Conservation (phyloP, 2,329 filamentous ascomycete species). For the Hirsutella rhossiliensis region DNA sequence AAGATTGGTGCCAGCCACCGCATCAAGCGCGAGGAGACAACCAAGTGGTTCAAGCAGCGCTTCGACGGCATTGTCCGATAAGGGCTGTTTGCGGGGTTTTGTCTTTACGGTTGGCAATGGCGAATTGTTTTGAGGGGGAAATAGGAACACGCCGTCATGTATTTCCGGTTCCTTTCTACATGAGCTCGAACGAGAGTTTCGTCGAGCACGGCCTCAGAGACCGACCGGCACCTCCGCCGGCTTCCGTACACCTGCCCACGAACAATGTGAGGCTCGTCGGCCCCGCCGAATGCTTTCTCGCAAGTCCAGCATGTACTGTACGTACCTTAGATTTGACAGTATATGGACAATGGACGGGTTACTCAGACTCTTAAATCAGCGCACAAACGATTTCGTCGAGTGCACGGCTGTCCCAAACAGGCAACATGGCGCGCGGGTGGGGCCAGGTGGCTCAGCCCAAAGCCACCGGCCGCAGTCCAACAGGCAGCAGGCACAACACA, state of each 20-base stretch:
- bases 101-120: slow-evolving; percentile 27
- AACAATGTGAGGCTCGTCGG: slow-evolving; percentile 19
- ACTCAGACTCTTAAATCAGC: too few species aligned
- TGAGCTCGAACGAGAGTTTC: slow-evolving; percentile 41
- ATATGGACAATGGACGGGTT: neutral
- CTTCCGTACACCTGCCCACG: slow-evolving; percentile 32
- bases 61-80: slow-evolving; percentile 99
- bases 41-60: slow-evolving; percentile 88
- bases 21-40: slow-evolving; percentile 88
- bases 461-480: too few species aligned
- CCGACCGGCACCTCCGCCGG: slow-evolving; percentile 58
- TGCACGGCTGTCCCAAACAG: neutral
- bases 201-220: slow-evolving; percentile 60
- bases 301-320: neutral
- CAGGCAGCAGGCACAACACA: too few species aligned
- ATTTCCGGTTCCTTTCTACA: slow-evolving; percentile 32
- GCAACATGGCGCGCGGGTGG: neutral
- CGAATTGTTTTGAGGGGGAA: slow-evolving; percentile 24
- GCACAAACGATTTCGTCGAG: too few species aligned
- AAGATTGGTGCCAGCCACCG: slow-evolving; percentile 78
- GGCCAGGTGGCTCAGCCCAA: neutral
- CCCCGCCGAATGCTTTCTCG: neutral
- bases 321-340: too few species aligned
- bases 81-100: slow-evolving; percentile 27
- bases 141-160: slow-evolving; percentile 23